A percentile compares a stretch with the other conserved stretches of the same genome.
Evolutionary conservation across 306 rosid species (phyloP).

Genomic region (Lablab purpureus): DNA sequence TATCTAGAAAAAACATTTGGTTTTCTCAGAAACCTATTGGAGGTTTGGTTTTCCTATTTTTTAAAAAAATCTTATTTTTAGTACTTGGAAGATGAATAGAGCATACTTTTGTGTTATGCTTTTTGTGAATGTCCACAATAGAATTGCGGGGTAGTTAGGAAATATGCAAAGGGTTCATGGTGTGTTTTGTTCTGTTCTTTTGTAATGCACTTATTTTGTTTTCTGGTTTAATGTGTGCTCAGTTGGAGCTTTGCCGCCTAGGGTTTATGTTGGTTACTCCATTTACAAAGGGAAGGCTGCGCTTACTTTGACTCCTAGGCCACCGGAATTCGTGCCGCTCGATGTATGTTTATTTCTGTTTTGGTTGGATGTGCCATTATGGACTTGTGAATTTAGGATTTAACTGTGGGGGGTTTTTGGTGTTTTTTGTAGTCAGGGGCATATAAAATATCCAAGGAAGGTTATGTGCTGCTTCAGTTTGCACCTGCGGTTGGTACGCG

Average conservation of each 20-base stretch:
- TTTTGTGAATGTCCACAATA: background rate
- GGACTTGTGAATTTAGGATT: background rate
- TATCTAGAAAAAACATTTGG: background rate
- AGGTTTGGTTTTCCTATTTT: slow-evolving; percentile 19
- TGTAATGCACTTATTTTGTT: slow-evolving; percentile 36
- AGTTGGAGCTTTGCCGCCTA: slow-evolving; percentile 72
- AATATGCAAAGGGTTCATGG: slow-evolving; percentile 22
- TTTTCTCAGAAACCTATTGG: slow-evolving; percentile 2
- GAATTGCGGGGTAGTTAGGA: slow-evolving; percentile 20
- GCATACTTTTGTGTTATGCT: background rate
- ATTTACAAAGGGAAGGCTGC: slow-evolving; percentile 98
- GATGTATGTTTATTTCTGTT: slow-evolving; percentile 61
- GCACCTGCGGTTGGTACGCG: slow-evolving; percentile 85
- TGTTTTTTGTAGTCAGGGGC: slow-evolving; percentile 79
- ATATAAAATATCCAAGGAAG: slow-evolving; percentile 83
- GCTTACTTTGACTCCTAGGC: slow-evolving; percentile 80
- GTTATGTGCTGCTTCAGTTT: slow-evolving; percentile 88
- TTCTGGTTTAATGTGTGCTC: slow-evolving; percentile 44
- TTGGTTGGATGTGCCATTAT: slow-evolving; percentile 16
- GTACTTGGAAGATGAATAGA: background rate
- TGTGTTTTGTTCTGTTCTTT: background rate
- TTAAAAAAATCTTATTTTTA: background rate
- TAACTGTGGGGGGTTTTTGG: slow-evolving; percentile 37
- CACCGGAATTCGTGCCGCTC: slow-evolving; percentile 76
- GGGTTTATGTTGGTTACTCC: slow-evolving; percentile 86